phyloP scores from a whole-genome alignment of 2,329 filamentous ascomycete species.

The Neocatenulostroma microsporum region DNA sequence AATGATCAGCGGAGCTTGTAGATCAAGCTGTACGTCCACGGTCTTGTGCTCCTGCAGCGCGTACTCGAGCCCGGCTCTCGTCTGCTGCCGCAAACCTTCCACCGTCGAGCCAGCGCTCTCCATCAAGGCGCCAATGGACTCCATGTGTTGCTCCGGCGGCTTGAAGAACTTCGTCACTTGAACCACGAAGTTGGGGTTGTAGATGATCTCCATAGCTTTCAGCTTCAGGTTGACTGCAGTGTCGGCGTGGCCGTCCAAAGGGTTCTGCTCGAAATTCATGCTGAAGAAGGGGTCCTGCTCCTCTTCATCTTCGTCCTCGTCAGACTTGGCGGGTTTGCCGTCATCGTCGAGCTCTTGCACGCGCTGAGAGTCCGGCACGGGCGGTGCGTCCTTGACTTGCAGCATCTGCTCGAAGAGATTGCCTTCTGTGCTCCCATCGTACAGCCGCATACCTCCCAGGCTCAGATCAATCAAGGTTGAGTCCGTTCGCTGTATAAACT shows the following conservation, averaged over 20 bases:
- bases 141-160: slow-evolving; percentile 94
- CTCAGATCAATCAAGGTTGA: slow-evolving; percentile 83
- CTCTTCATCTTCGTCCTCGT: slow-evolving; percentile 40
- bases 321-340: slow-evolving; percentile 31
- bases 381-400: slow-evolving; percentile 79
- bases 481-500: slow-evolving; percentile 80
- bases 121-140: slow-evolving; percentile 92
- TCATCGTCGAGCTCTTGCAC: slow-evolving; percentile 44
- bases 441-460: slow-evolving; percentile 85
- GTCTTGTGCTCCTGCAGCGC: slow-evolving; percentile 97
- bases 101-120: slow-evolving; percentile 93
- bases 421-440: slow-evolving; percentile 88
- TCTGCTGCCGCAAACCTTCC: slow-evolving; percentile 90
- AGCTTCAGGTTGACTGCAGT: slow-evolving; percentile 83
- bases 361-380: slow-evolving; percentile 43
- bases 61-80: slow-evolving; percentile 89
- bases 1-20: slow-evolving; percentile 93
- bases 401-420: slow-evolving; percentile 94
- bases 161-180: slow-evolving; percentile 93
- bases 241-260: slow-evolving; percentile 85
- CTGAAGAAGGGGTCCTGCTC: slow-evolving; percentile 78
- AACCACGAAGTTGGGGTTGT: slow-evolving; percentile 89
- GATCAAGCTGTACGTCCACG: slow-evolving; percentile 88
- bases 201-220: slow-evolving; percentile 93
- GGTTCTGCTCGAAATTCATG: slow-evolving; percentile 88